Evolutionary conservation across 345 rosid genomes (phyloP).

Genomic region (Arabis hirsuta): DNA sequence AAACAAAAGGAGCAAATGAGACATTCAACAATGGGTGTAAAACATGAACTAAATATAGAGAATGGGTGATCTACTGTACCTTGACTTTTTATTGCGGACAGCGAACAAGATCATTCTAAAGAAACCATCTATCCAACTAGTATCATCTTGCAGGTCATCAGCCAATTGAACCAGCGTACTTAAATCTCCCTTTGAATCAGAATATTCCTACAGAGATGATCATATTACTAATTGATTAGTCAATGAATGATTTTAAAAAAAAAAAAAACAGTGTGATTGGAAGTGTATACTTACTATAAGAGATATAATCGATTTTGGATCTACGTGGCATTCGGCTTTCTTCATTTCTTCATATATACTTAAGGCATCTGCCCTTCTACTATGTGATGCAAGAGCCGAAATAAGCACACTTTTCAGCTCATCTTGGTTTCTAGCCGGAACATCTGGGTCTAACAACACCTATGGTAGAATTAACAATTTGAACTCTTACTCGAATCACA

Average conservation of each 20-base stretch:
- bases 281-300: conserved; percentile 68
- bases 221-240: neutral
- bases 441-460: conserved; percentile 58
- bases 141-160: conserved; percentile 58
- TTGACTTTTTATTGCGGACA: conserved; percentile 56
- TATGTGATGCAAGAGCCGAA: conserved; percentile 70
- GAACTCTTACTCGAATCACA: neutral
- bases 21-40: conserved; percentile 6
- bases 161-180: conserved; percentile 57
- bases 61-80: conserved; percentile 47
- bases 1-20: conserved; percentile 31
- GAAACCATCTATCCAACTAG: conserved; percentile 70
- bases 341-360: conserved; percentile 65
- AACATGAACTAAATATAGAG: conserved; percentile 4
- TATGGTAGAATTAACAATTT: conserved; percentile 29
- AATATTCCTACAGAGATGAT: conserved; percentile 52
- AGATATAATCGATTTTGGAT: conserved; percentile 65
- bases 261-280: neutral
- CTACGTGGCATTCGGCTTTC: conserved; percentile 51
- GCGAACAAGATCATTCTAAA: conserved; percentile 59
- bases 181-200: conserved; percentile 53
- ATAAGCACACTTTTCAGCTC: conserved; percentile 73
- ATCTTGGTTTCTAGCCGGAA: conserved; percentile 49
- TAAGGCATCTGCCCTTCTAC: conserved; percentile 70
- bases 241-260: neutral